These are phyloP conservation scores for Geotrichum carabidarum DNA, from an alignment of 1,139 yeast genomes.

Conservation along the genomic window DNA sequence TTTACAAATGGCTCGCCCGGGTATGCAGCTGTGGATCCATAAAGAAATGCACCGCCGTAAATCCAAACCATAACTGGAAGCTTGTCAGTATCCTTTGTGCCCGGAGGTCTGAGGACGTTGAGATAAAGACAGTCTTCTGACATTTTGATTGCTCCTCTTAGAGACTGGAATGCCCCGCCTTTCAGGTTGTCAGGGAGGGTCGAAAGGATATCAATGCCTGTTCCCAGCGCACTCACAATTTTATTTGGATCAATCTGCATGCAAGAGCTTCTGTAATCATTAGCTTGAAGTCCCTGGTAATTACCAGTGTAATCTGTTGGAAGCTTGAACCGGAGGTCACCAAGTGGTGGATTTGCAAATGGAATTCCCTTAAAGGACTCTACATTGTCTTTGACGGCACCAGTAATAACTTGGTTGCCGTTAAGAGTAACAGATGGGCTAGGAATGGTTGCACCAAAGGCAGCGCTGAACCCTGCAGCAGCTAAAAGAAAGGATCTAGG, in stretches of 20 bases:
- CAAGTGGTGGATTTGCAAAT: slow-evolving; percentile 29
- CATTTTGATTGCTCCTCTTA: slow-evolving; percentile 5
- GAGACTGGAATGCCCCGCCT: slow-evolving; percentile 4
- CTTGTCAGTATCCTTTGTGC: slow-evolving; percentile 14
- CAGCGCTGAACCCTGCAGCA: not conserved
- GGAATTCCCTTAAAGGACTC: slow-evolving; percentile 25
- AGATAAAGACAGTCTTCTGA: slow-evolving; percentile 29
- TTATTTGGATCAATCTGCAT: slow-evolving; percentile 6
- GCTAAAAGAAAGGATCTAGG: not conserved
- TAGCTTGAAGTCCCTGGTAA: slow-evolving; percentile 13
- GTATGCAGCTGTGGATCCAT: slow-evolving; percentile 24
- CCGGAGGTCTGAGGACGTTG: slow-evolving; percentile 24
- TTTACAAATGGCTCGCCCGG: slow-evolving; percentile 22
- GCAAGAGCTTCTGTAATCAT: slow-evolving; percentile 1
- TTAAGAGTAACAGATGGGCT: slow-evolving; percentile 12
- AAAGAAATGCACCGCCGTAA: slow-evolving; percentile 38
- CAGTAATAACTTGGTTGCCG: slow-evolving; percentile 13
- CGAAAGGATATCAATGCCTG: not conserved
- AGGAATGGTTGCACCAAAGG: not conserved
- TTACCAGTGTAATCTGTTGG: slow-evolving; percentile 9
- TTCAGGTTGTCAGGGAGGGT: slow-evolving; percentile 1
- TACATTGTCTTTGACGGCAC: slow-evolving; percentile 10
- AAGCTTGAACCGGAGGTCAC: slow-evolving; percentile 24
- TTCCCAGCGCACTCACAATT: not conserved
- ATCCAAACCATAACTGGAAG: slow-evolving; percentile 39